Conservation (phyloP, 352 stramenopile genomes). For the Globisporangium paddicum region DNA sequence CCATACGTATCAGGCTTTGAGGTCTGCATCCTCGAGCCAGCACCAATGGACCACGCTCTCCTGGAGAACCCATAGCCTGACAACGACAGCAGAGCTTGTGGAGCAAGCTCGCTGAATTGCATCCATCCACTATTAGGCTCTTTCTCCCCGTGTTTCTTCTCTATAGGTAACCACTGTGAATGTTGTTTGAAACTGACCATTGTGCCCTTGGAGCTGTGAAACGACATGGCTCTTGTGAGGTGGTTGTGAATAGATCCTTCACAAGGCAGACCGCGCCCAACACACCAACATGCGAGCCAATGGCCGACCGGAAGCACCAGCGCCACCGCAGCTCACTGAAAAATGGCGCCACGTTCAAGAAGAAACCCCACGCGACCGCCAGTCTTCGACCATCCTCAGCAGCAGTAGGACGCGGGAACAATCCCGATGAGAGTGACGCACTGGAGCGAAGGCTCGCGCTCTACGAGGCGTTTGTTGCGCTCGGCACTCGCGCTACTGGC, state of each 20-base stretch:
- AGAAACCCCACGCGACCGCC: neutral
- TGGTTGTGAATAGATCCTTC: neutral
- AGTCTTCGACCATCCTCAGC: neutral
- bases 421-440: constrained; percentile 30
- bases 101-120: too few species aligned
- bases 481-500: constrained; percentile 39
- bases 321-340: neutral
- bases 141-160: constrained; percentile 1
- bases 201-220: neutral
- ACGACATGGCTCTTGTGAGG: constrained; percentile 1
- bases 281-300: constrained; percentile 2
- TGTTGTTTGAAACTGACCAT: constrained; percentile 4
- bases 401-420: constrained; percentile 23
- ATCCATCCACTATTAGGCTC: too few species aligned
- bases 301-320: constrained; percentile 10
- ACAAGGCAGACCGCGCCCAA: neutral
- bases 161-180: constrained; percentile 8
- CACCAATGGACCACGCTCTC: too few species aligned
- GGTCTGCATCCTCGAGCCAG: too few species aligned
- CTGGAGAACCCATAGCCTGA: too few species aligned
- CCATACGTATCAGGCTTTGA: too few species aligned
- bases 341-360: constrained; percentile 2
- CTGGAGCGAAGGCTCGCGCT: constrained; percentile 28
- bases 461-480: constrained; percentile 27
- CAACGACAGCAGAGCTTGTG: too few species aligned